Percentiles rank a stretch among this genome's conserved stretches.
phyloP scores from a whole-genome alignment of 2,329 filamentous ascomycete species.

The Parasarocladium wereldwijsianum region DNA sequence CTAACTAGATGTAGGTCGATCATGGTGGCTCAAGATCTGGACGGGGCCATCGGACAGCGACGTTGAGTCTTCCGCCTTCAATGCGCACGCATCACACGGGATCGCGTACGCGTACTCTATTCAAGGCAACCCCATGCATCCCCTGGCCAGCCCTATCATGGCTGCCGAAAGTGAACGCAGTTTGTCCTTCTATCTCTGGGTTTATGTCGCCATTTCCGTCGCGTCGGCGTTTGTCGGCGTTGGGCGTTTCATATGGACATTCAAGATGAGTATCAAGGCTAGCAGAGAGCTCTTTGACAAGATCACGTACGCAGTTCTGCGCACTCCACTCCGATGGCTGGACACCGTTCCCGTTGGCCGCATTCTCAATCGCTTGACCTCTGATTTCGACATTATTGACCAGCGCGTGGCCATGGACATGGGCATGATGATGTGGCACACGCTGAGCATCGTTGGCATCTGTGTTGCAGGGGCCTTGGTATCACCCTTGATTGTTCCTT shows the following conservation, averaged over 20 bases:
- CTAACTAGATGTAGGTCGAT: slow-evolving; percentile 23
- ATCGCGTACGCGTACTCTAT: slow-evolving; percentile 29
- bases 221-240: slow-evolving; percentile 43
- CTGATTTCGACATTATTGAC: slow-evolving; percentile 64
- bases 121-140: slow-evolving; percentile 28
- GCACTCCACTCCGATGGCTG: slow-evolving; percentile 63
- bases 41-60: slow-evolving; percentile 30
- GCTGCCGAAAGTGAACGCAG: slow-evolving; percentile 18
- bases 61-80: slow-evolving; percentile 8
- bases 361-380: slow-evolving; percentile 63
- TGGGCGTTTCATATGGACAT: slow-evolving; percentile 47
- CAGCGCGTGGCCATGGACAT: slow-evolving; percentile 49
- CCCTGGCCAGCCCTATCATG: slow-evolving; percentile 13
- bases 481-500: slow-evolving; percentile 48
- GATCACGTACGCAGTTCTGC: slow-evolving; percentile 51
- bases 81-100: slow-evolving; percentile 18
- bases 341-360: slow-evolving; percentile 67
- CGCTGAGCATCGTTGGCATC: slow-evolving; percentile 49
- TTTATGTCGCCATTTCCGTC: slow-evolving; percentile 51
- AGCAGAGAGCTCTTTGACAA: slow-evolving; percentile 54
- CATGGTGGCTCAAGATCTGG: slow-evolving; percentile 53
- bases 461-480: slow-evolving; percentile 54
- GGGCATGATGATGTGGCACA: slow-evolving; percentile 42
- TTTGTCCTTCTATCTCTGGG: slow-evolving; percentile 48
- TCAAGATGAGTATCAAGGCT: slow-evolving; percentile 49